These are phyloP conservation scores for Bacidia gigantensis DNA, from an alignment of 495 filamentous ascomycete genomes.

Conservation along the genomic window DNA sequence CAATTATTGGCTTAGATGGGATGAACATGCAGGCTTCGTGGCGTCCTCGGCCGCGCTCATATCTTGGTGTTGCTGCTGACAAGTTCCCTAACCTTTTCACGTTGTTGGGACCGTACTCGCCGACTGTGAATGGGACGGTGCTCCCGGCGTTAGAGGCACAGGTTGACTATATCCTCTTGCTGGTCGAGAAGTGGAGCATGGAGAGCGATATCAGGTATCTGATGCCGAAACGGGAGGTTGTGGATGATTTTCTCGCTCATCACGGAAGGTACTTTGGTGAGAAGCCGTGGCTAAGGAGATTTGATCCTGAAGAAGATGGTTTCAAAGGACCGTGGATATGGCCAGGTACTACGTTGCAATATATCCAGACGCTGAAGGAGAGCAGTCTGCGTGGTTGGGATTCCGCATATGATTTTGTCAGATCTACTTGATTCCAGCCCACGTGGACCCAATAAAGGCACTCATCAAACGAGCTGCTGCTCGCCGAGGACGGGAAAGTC, in stretches of 20 bases:
- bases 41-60: conserved; percentile 34
- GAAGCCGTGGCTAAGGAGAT: conserved; percentile 34
- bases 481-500: no score
- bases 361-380: conserved; percentile 35
- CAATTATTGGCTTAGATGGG: conserved; percentile 34
- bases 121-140: conserved; percentile 34
- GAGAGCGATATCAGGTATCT: conserved; percentile 24
- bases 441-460: conserved; percentile 24
- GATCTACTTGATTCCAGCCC: conserved; percentile 38
- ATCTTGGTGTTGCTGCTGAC: conserved; percentile 45
- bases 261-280: conserved; percentile 34
- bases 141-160: conserved; percentile 33
- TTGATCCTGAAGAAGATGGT: conserved; percentile 43
- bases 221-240: conserved; percentile 27
- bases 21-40: conserved; percentile 36
- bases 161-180: conserved; percentile 38
- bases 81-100: conserved; percentile 57
- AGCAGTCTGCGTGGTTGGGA: conserved; percentile 38
- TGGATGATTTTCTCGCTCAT: conserved; percentile 31
- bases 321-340: conserved; percentile 27
- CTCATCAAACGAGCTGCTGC: no score
- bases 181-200: conserved; percentile 36
- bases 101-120: conserved; percentile 33
- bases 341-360: conserved; percentile 35
- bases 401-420: conserved; percentile 29